Evolutionary conservation across 202 grass and related monocot species (phyloP).

Genomic region (Dendrocalamus latiflorus): DNA sequence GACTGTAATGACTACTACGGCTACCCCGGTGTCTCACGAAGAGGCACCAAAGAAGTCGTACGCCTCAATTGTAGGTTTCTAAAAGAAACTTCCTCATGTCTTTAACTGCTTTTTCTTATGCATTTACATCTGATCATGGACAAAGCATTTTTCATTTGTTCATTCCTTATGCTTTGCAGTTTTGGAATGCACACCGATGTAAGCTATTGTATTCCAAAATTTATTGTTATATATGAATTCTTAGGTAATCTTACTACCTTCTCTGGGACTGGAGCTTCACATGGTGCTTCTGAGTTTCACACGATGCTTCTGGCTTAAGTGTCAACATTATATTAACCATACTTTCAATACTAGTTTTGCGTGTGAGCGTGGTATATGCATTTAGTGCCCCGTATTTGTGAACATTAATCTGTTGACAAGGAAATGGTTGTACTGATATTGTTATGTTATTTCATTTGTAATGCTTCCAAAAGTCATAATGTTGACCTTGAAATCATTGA

Average conservation of each 20-base stretch:
- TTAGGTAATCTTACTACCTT: not conserved
- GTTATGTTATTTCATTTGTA: not conserved
- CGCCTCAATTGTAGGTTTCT: slow-evolving; percentile 80
- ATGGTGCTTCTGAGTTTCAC: too few relatives aligned
- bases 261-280: not conserved
- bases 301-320: not conserved
- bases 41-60: slow-evolving; percentile 80
- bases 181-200: not conserved
- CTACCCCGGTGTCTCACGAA: slow-evolving; percentile 7
- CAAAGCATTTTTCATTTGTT: not conserved
- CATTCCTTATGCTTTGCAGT: not conserved
- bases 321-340: not conserved
- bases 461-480: not conserved
- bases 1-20: not conserved
- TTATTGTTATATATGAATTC: not conserved
- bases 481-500: not conserved
- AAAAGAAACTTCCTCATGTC: not conserved
- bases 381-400: not conserved
- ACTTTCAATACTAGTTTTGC: not conserved
- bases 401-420: not conserved
- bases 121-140: not conserved
- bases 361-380: too few relatives aligned
- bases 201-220: not conserved
- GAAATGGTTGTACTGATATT: not conserved
- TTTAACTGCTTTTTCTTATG: not conserved